A percentile compares a stretch with the other conserved stretches of the same genome.
These are phyloP conservation scores for Marasmius oreades DNA, from an alignment of 1,284 basidiomycete genomes.

Conservation along the genomic window DNA sequence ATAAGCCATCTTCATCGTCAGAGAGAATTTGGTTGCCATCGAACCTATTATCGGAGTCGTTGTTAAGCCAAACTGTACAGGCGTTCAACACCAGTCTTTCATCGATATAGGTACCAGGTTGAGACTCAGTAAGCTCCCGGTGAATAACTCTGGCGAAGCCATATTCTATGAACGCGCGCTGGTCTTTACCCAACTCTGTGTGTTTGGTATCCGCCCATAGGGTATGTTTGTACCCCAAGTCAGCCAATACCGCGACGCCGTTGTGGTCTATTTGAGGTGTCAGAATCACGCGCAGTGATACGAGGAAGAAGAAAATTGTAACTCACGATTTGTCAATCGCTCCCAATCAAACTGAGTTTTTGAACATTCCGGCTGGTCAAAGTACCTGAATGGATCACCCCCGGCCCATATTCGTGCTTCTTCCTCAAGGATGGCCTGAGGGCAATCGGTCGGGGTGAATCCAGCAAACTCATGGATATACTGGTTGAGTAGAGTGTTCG, in stretches of 20 bases:
- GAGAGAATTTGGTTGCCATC: too few species aligned
- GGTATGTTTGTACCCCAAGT: not conserved
- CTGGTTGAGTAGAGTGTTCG: not conserved
- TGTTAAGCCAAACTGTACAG: not conserved
- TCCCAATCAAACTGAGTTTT: not conserved
- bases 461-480: not conserved
- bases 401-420: too few species aligned
- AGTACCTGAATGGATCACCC: too few species aligned
- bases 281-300: not conserved
- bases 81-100: not conserved
- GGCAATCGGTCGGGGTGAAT: conserved; percentile 1
- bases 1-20: too few species aligned
- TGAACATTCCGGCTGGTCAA: not conserved
- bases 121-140: not conserved
- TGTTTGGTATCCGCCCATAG: not conserved
- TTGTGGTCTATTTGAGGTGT: not conserved
- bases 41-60: not conserved
- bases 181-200: not conserved
- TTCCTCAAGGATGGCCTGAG: not conserved
- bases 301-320: not conserved
- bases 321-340: not conserved
- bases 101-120: not conserved
- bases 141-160: not conserved
- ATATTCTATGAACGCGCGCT: not conserved
- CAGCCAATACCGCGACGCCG: not conserved